phyloP scores from a whole-genome alignment of 208 protist genomes.

The Kentomonas sorsogonicus region DNA sequence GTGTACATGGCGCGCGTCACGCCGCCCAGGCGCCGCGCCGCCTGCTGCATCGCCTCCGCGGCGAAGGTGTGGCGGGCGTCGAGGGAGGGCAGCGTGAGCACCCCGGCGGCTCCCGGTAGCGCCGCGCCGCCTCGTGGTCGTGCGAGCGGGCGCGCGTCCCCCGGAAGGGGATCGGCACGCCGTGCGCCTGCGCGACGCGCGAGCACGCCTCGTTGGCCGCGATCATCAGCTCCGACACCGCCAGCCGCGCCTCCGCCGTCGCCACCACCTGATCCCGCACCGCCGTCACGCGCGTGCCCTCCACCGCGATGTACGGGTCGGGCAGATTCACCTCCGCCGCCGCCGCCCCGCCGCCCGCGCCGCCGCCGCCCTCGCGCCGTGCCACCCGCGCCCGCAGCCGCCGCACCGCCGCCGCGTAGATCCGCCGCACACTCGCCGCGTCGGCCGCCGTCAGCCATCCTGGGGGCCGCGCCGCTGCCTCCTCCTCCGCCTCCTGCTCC shows the following conservation, averaged over 20 bases:
- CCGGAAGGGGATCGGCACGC: conserved; percentile 69
- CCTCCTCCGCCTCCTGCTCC: not conserved
- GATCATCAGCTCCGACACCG: conserved; percentile 89
- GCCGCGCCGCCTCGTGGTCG: conserved; percentile 67
- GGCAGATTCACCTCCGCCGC: conserved; percentile 57
- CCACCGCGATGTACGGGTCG: conserved; percentile 70
- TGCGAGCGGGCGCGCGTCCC: conserved; percentile 70
- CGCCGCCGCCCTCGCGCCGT: conserved; percentile 12
- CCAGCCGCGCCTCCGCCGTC: conserved; percentile 72
- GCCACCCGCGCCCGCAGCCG: conserved; percentile 41
- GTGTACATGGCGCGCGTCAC: conserved; percentile 85
- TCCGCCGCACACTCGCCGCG: conserved; percentile 30
- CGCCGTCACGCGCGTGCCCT: conserved; percentile 45
- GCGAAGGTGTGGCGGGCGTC: conserved; percentile 51
- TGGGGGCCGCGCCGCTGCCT: conserved; percentile 6
- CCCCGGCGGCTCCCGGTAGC: conserved; percentile 60
- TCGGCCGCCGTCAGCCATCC: conserved; percentile 56
- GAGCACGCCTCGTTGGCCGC: conserved; percentile 89
- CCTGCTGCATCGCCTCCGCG: conserved; percentile 68
- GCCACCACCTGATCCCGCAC: conserved; percentile 71
- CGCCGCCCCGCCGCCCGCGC: conserved; percentile 4
- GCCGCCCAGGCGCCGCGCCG: conserved; percentile 50
- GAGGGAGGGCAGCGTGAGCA: conserved; percentile 38
- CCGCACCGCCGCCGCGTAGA: conserved; percentile 41
- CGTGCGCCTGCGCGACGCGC: conserved; percentile 69